Evolutionary conservation across 1,284 basidiomycete genomes (phyloP), one percentile per base, ranked within the genome.

Genomic region (Melampsora larici-populina): DNA sequence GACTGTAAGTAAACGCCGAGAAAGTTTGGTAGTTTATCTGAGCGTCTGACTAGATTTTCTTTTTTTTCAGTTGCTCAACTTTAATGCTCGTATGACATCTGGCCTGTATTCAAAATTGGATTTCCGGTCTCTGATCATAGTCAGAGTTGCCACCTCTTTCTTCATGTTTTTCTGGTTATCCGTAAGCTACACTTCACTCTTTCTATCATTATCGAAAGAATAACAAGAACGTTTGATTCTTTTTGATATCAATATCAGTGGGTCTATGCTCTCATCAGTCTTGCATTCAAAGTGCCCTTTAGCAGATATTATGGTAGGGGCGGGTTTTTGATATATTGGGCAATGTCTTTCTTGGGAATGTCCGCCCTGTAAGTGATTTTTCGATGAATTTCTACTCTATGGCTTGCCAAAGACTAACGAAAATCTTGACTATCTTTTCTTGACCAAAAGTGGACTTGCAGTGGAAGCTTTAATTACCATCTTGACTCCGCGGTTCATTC

Each of bases 141-240:
- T 67, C 1, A 66, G 72, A 48, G 51, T 75, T 40, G 43, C 43
- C 15, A 65, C 72, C 18, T 64, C 72, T 33, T 60, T 75, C 21
- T 55, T 75, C 29, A 51, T 24, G 63, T 75, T 67, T 64, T 75
- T 75, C 36, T 75, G 72, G 64, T n/a, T 67, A 36, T 66, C 72
- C 4, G 72, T 75, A 43, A 66, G 72, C 58, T 9, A n/a, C 18
- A 58, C 55, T 24, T 33, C 29, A 21, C 49, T 11, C 5, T 51
- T 33, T 13, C 31, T 5, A 17, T 17, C 7, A 31, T 33, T 1
- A n/a, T 1, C 9, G 55, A 31, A 49, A 26, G 6, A n/a, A 21
- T 58, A 29, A 65, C 36, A 29, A 18, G n/a, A n/a, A n/a, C 3
- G 40, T 63, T 31, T 31, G 9, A 4, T 24, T 51, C 15, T 64